A percentile compares a stretch with the other conserved stretches of the same genome.
These are phyloP conservation scores for Nicotiana noctiflora DNA, from an alignment of 257 asterid species.

Conservation along the genomic window DNA sequence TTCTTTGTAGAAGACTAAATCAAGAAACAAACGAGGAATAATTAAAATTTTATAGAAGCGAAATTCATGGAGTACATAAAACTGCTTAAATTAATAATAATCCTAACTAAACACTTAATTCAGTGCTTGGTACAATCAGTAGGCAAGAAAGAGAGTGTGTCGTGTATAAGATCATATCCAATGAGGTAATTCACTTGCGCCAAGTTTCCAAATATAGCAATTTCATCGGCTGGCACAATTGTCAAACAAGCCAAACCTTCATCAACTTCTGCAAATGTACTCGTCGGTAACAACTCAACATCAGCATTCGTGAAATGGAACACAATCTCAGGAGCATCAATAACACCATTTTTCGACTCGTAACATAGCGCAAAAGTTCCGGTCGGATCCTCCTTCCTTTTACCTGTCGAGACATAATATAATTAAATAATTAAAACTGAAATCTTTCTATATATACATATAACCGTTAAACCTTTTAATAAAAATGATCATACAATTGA, in stretches of 20 bases:
- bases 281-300: conserved; percentile 21
- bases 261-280: conserved; percentile 31
- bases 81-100: neutral
- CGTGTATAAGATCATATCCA: conserved; percentile 46
- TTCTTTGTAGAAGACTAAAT: no score
- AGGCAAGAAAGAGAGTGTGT: conserved; percentile 22
- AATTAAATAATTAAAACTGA: neutral
- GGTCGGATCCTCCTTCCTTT: neutral
- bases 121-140: conserved; percentile 33
- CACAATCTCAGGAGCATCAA: conserved; percentile 17
- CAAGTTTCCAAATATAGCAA: conserved; percentile 43
- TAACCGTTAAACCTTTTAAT: no score
- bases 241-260: conserved; percentile 34
- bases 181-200: conserved; percentile 33
- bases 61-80: neutral
- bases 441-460: neutral
- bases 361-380: conserved; percentile 30
- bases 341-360: neutral
- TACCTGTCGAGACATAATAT: neutral
- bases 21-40: no score
- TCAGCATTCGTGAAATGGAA: conserved; percentile 48
- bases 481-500: neutral
- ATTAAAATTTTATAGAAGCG: neutral
- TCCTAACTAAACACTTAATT: neutral
- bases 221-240: conserved; percentile 10